phyloP scores from a whole-genome alignment of 1,284 basidiomycete species.

The Trichosporon coremiiforme region DNA sequence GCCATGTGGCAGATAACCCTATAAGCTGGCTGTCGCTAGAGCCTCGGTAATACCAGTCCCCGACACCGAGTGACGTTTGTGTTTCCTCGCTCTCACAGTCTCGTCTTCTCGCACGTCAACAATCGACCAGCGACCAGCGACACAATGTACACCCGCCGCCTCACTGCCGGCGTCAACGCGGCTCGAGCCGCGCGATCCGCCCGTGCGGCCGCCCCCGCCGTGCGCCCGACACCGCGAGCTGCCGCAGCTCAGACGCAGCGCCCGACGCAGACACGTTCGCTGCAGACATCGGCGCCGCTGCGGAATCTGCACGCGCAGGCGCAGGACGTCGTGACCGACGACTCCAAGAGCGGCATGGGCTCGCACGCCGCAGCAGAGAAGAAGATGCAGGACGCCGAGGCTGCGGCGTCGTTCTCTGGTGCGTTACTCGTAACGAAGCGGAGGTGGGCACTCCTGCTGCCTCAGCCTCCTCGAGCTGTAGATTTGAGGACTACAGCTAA shows the following conservation, averaged over 20 bases:
- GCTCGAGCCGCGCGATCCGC: background rate
- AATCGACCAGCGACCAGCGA: background rate
- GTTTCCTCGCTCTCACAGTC: background rate
- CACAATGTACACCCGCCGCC: slow-evolving; percentile 16
- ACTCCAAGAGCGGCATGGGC: background rate
- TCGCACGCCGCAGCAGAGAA: slow-evolving; percentile 22
- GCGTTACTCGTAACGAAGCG: background rate
- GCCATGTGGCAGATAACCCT: slow-evolving; percentile 11
- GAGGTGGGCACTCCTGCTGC: background rate
- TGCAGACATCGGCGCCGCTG: slow-evolving; percentile 18
- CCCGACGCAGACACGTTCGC: slow-evolving; percentile 16
- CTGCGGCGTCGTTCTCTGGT: slow-evolving; percentile 29
- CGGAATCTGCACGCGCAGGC: slow-evolving; percentile 6
- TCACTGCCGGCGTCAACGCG: background rate
- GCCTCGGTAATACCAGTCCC: slow-evolving; percentile 9
- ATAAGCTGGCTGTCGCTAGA: background rate
- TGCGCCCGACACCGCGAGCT: background rate
- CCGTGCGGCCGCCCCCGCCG: background rate
- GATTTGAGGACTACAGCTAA: slow-evolving; percentile 10
- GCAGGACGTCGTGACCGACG: background rate
- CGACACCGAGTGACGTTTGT: background rate
- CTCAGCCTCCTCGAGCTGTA: too few relatives aligned
- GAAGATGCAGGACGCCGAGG: slow-evolving; percentile 31
- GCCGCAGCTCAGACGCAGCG: background rate
- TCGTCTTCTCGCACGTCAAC: too few relatives aligned